Conservation (phyloP, 2,329 filamentous ascomycete genomes). For the Arthrobotrys iridis region DNA sequence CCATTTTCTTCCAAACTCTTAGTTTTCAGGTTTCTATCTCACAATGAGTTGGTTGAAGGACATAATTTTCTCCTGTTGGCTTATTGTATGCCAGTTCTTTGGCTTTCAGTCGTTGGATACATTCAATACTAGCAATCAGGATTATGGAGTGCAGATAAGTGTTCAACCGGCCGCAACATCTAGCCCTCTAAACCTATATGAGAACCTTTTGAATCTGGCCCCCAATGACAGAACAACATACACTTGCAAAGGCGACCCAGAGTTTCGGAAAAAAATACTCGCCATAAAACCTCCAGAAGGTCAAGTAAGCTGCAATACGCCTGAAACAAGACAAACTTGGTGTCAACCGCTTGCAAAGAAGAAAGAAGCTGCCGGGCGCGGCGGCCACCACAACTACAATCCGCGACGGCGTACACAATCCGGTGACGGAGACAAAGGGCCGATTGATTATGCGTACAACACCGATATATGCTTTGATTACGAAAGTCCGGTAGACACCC, state of each 20-base stretch:
- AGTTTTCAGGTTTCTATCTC: neutral
- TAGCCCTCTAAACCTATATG: neutral
- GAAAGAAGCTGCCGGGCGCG: neutral
- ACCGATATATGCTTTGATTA: slow-evolving; percentile 9
- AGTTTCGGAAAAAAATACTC: neutral
- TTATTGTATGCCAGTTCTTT: slow-evolving; percentile 20
- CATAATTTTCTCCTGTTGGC: slow-evolving; percentile 5
- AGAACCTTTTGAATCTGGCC: neutral
- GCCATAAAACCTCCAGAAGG: neutral
- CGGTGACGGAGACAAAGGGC: too few relatives aligned
- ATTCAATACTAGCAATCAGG: too few relatives aligned
- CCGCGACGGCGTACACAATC: too few relatives aligned
- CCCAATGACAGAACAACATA: neutral
- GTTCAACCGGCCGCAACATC: neutral
- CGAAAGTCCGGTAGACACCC: neutral
- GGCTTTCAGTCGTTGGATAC: neutral
- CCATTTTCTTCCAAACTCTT: too few relatives aligned
- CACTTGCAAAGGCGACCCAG: neutral
- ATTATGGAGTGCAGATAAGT: too few relatives aligned
- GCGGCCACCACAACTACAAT: too few relatives aligned
- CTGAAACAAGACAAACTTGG: slow-evolving; percentile 8
- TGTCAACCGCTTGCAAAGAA: neutral
- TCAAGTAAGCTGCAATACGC: neutral
- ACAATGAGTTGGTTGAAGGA: slow-evolving; percentile 15
- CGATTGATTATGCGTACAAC: too few relatives aligned